phyloP scores from a whole-genome alignment of 1,139 yeast genomes.

The Candida glucosophila region DNA sequence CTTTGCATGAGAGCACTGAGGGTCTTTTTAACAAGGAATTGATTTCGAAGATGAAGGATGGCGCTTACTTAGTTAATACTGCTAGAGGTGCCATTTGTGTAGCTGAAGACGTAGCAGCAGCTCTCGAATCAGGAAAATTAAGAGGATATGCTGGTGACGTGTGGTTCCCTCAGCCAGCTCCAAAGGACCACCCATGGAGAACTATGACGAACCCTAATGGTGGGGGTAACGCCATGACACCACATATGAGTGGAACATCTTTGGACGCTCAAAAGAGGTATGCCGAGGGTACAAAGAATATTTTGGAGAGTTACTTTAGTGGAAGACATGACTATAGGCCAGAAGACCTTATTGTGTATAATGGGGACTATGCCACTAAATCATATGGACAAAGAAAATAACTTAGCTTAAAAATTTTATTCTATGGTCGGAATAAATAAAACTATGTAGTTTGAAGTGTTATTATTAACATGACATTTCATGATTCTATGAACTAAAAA shows the following conservation, averaged over 20 bases:
- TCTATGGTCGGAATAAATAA: too few species aligned
- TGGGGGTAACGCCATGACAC: constrained; percentile 81
- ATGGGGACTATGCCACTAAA: constrained; percentile 68
- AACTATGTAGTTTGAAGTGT: too few species aligned
- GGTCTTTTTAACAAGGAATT: constrained; percentile 64
- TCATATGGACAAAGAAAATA: constrained; percentile 53
- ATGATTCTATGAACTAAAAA: too few species aligned
- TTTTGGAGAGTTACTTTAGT: constrained; percentile 54
- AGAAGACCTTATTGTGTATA: constrained; percentile 62
- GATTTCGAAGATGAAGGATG: constrained; percentile 66
- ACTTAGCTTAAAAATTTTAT: too few species aligned
- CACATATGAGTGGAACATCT: constrained; percentile 74
- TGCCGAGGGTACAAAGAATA: constrained; percentile 58
- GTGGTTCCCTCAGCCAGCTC: constrained; percentile 79
- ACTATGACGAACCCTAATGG: constrained; percentile 54
- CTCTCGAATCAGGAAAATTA: constrained; percentile 58
- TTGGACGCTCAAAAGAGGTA: constrained; percentile 75
- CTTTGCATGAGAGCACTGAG: constrained; percentile 61
- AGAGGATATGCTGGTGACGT: constrained; percentile 84
- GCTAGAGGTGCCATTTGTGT: constrained; percentile 79
- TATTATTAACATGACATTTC: too few species aligned
- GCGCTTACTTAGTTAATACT: constrained; percentile 72
- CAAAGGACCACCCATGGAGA: constrained; percentile 72
- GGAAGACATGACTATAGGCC: constrained; percentile 62
- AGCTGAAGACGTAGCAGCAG: constrained; percentile 69